phyloP scores from a whole-genome alignment of 2,329 filamentous ascomycete species.

The Epichloe bromicola region DNA sequence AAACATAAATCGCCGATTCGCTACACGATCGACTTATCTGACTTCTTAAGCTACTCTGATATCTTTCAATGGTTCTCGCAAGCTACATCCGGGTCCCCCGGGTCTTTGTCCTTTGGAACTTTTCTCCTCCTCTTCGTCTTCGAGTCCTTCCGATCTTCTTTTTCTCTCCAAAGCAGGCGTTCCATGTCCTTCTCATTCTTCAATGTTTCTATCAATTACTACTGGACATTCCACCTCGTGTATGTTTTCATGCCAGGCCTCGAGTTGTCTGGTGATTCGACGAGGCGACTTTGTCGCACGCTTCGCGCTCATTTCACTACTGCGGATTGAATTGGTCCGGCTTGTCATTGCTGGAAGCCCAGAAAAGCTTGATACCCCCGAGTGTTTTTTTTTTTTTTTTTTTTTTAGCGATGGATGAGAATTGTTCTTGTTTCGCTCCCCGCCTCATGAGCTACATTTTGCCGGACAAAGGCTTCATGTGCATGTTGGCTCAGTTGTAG shows the following conservation, averaged over 20 bases:
- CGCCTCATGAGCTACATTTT: background rate
- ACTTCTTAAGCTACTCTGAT: background rate
- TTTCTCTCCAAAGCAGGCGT: slow-evolving; percentile 12
- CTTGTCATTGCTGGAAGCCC: slow-evolving; percentile 9
- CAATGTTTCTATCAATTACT: background rate
- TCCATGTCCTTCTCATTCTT: slow-evolving; percentile 2
- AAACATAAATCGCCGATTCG: slow-evolving; percentile 8
- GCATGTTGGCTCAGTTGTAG: background rate
- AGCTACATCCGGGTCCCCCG: background rate
- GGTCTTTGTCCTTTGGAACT: background rate
- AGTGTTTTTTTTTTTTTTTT: slow-evolving; percentile 12
- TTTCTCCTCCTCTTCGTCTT: background rate
- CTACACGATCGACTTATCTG: background rate
- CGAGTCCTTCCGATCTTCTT: slow-evolving; percentile 6
- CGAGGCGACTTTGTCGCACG: slow-evolving; percentile 10
- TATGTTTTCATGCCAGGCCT: slow-evolving; percentile 11
- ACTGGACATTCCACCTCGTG: background rate
- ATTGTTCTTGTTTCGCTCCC: background rate
- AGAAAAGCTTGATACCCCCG: slow-evolving; percentile 24
- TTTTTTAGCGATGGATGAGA: slow-evolving; percentile 3
- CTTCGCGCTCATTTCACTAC: background rate
- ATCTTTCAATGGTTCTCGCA: background rate
- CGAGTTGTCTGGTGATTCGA: slow-evolving; percentile 11
- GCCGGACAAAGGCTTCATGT: background rate
- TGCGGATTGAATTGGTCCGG: background rate